A percentile compares a stretch with the other conserved stretches of the same genome.
These are phyloP conservation scores for Beauveria bassiana DNA, from an alignment of 2,329 filamentous ascomycete genomes.

Conservation along the genomic window DNA sequence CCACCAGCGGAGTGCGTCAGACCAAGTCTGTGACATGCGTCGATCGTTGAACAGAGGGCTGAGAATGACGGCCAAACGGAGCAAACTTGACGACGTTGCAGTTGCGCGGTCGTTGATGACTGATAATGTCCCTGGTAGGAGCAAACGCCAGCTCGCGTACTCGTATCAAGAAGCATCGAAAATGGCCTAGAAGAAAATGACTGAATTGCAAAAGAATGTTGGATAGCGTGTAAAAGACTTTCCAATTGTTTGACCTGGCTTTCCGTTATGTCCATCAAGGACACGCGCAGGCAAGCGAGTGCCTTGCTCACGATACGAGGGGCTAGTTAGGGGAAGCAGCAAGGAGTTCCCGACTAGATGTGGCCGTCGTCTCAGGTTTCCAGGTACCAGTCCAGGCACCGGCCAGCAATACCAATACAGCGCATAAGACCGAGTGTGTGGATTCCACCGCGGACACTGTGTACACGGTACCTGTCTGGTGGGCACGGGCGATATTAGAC, in stretches of 20 bases:
- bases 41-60: background rate
- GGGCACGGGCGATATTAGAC: constrained; percentile 9
- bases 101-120: background rate
- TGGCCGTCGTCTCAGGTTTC: constrained; percentile 4
- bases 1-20: background rate
- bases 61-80: background rate
- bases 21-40: constrained; percentile 1
- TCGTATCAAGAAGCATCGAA: background rate
- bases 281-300: background rate
- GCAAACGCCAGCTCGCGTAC: background rate
- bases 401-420: background rate
- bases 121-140: background rate
- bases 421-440: background rate
- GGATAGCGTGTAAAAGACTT: background rate
- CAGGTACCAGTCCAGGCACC: background rate
- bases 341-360: background rate
- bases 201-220: too few relatives aligned
- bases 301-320: background rate
- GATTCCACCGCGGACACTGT: constrained; percentile 8
- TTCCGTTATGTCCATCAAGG: background rate
- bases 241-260: background rate
- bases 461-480: constrained; percentile 6
- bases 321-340: background rate
- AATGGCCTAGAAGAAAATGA: background rate
- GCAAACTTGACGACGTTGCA: background rate